Base-by-base conservation (phyloP, 371 early-diverging fungal genomes). In the Blastocladiella emersonii region DNA sequence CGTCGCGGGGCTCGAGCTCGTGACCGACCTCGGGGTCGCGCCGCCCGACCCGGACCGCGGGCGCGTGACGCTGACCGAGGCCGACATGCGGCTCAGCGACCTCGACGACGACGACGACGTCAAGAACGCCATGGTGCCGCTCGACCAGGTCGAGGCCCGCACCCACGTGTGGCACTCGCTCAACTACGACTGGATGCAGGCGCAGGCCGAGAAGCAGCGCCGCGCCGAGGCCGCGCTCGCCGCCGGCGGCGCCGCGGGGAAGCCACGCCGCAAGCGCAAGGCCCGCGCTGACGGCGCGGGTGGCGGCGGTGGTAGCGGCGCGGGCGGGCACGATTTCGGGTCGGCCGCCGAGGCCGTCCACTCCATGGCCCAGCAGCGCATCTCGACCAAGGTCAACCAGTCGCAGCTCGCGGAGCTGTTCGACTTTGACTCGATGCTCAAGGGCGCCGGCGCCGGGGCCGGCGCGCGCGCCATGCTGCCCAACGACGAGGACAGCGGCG, bases 81-180 rank as follows among this genome's bases (percentile, higher is more conserved):
- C 39, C 53, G 44, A 62, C 25, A 10, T 1, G 21, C 13, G 23
- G 12, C 30, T 62, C 12, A 12, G 12, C 13, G 62, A 62, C 19
- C 32, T 62, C 15, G 62, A 62, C 43, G 61, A 61, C 34, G 62
- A 62, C 57, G 61, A 62, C n/a, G 62, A 62, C 1, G 25, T 62
- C 13, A 8, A 13, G 37, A 10, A 21, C 19, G 32, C 37, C 2
- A 61, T 62, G 15, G 8, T 62, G 1, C 12, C 55, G 12, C 13
- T 7, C 17, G 15, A 34, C 30, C 61, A 61, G 12, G 62, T 41
- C 6, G 34, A 34, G 13, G 35, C 21, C 10, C 44, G 57, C 37
- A 34, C 15, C 5, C 10, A 30, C 7, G 12, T 62, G 1, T 62
- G 62, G 62, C 8, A 61, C 34, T 10, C 32, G 15, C 15, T 12